Conservation (phyloP, 495 filamentous ascomycete species). For the Hyaloscypha variabilis region DNA sequence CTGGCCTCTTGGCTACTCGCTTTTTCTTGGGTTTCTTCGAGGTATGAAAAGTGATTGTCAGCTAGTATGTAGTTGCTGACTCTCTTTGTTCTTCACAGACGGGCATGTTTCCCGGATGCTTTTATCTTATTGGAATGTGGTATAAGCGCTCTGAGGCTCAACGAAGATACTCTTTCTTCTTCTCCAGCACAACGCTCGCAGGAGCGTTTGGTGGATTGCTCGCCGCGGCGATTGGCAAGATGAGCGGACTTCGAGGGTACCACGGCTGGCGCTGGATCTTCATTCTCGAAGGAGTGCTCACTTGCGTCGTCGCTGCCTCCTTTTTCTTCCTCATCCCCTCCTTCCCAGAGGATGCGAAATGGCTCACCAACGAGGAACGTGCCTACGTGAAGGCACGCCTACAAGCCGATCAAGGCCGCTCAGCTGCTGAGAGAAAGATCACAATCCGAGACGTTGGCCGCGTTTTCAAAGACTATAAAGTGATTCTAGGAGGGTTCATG, state of each 20-base stretch:
- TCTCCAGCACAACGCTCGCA: conserved; percentile 32
- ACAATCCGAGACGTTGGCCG: conserved; percentile 62
- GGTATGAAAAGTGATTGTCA: not conserved
- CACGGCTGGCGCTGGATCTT: conserved; percentile 40
- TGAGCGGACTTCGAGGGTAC: conserved; percentile 38
- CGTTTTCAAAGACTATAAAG: conserved; percentile 71
- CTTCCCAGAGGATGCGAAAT: conserved; percentile 65
- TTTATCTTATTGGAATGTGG: conserved; percentile 77
- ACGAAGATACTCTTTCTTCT: conserved; percentile 57
- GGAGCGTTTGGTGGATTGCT: conserved; percentile 42
- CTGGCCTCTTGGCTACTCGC: conserved; percentile 76
- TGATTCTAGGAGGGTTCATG: conserved; percentile 47
- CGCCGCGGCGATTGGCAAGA: conserved; percentile 54
- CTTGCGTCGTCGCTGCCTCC: conserved; percentile 56
- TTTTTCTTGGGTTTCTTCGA: conserved; percentile 91
- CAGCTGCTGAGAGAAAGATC: conserved; percentile 58
- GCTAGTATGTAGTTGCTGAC: conserved; percentile 27
- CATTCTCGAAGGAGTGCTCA: conserved; percentile 31
- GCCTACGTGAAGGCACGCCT: conserved; percentile 53
- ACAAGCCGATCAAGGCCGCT: conserved; percentile 38
- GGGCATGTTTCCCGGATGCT: conserved; percentile 73
- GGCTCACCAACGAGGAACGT: conserved; percentile 73
- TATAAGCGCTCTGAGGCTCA: conserved; percentile 41
- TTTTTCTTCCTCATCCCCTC: conserved; percentile 66
- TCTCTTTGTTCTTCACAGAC: conserved; percentile 28